phyloP scores from a whole-genome alignment of 306 rosid species.

The Sphenostylis stenocarpa region DNA sequence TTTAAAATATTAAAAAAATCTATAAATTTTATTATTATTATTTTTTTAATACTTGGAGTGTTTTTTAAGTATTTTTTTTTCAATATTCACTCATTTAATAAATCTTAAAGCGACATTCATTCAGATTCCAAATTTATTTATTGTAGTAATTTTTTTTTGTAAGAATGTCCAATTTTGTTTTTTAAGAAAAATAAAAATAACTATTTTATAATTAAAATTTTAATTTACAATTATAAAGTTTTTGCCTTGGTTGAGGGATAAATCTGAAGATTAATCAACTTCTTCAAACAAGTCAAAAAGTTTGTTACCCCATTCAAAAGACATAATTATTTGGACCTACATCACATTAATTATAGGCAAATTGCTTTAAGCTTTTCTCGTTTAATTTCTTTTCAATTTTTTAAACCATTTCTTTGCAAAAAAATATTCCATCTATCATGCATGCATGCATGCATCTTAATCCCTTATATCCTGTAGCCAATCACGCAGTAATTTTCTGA shows the following conservation, averaged over 20 bases:
- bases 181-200: too few relatives aligned
- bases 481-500: conserved; percentile 19
- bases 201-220: neutral
- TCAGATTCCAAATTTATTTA: too few relatives aligned
- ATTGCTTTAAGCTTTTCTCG: conserved; percentile 38
- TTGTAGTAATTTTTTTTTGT: too few relatives aligned
- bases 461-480: conserved; percentile 14
- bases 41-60: too few relatives aligned
- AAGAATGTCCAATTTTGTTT: too few relatives aligned
- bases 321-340: conserved; percentile 43
- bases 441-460: neutral
- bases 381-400: neutral
- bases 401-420: neutral
- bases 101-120: too few relatives aligned
- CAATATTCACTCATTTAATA: too few relatives aligned
- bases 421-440: neutral
- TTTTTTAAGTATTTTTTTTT: too few relatives aligned
- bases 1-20: too few relatives aligned
- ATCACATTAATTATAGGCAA: conserved; percentile 29
- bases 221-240: too few relatives aligned
- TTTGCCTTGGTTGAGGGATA: neutral
- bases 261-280: neutral
- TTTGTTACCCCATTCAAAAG: conserved; percentile 43
- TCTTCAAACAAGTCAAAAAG: conserved; percentile 48
- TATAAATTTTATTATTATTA: too few relatives aligned